Conservation (phyloP, 2,329 filamentous ascomycete species). For the Ampelomyces quisqualis region DNA sequence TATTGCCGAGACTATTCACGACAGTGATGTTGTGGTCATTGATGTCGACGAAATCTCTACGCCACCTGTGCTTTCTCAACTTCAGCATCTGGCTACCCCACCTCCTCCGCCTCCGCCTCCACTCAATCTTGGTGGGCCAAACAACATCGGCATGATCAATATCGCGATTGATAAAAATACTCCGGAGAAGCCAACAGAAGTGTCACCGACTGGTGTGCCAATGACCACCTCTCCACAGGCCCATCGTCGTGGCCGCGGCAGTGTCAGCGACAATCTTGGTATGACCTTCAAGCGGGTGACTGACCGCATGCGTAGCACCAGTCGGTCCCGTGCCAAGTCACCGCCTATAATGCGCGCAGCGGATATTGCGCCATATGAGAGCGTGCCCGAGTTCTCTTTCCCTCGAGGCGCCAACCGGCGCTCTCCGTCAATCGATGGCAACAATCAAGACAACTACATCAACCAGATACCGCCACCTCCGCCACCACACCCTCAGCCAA, state of each 20-base stretch:
- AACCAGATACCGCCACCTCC: conserved; percentile 40
- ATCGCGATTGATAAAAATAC: conserved; percentile 50
- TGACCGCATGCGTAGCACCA: conserved; percentile 61
- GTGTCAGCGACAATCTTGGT: conserved; percentile 59
- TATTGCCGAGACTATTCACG: conserved; percentile 57
- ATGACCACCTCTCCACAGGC: conserved; percentile 42
- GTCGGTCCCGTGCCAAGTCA: conserved; percentile 54
- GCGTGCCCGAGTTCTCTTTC: conserved; percentile 41
- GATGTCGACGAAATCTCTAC: conserved; percentile 41
- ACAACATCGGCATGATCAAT: conserved; percentile 46
- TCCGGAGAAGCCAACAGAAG: conserved; percentile 25
- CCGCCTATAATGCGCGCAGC: conserved; percentile 41
- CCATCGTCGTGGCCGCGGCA: conserved; percentile 57
- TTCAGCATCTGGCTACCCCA: conserved; percentile 60
- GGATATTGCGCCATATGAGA: conserved; percentile 48
- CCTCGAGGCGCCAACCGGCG: conserved; percentile 26
- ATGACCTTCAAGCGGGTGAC: conserved; percentile 52
- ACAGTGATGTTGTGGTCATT: conserved; percentile 48
- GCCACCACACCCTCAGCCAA: conserved; percentile 39
- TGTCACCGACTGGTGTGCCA: conserved; percentile 27
- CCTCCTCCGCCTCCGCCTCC: conserved; percentile 47
- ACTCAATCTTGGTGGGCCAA: conserved; percentile 19
- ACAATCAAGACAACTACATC: conserved; percentile 29
- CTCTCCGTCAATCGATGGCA: conserved; percentile 33
- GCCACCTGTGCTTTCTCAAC: conserved; percentile 59